Conservation (phyloP, 805 yeast species). For the Candida easanensis region DNA sequence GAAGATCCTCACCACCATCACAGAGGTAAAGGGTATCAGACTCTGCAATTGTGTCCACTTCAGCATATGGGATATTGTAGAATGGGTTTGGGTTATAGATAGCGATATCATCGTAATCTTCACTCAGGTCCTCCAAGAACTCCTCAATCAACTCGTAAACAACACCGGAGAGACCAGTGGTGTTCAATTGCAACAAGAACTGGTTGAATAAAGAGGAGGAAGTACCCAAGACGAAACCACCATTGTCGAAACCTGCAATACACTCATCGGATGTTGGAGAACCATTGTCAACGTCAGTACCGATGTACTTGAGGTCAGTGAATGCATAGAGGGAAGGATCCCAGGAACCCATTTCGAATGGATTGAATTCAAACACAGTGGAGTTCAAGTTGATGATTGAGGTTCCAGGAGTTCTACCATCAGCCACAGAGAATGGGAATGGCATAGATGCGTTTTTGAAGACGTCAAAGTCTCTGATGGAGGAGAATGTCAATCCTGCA, state of each 20-base stretch:
- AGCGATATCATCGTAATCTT: slow-evolving; percentile 65
- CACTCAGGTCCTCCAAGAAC: slow-evolving; percentile 45
- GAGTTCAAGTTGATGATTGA: slow-evolving; percentile 58
- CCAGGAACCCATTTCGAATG: slow-evolving; percentile 85
- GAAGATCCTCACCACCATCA: slow-evolving; percentile 72
- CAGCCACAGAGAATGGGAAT: slow-evolving; percentile 64
- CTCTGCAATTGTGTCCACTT: slow-evolving; percentile 35
- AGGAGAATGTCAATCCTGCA: slow-evolving; percentile 57
- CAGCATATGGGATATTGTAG: slow-evolving; percentile 39
- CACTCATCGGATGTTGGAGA: slow-evolving; percentile 45
- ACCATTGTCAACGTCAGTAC: slow-evolving; percentile 42
- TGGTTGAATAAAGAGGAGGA: slow-evolving; percentile 80
- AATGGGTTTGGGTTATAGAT: slow-evolving; percentile 72
- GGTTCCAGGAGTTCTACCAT: slow-evolving; percentile 66
- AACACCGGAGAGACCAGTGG: slow-evolving; percentile 47
- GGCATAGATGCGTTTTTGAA: slow-evolving; percentile 66
- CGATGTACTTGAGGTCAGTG: slow-evolving; percentile 64
- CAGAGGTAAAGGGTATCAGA: slow-evolving; percentile 49
- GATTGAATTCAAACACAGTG: slow-evolving; percentile 61
- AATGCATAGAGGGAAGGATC: slow-evolving; percentile 71
- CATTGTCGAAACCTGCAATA: slow-evolving; percentile 70
- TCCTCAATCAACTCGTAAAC: slow-evolving; percentile 43
- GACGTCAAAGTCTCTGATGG: slow-evolving; percentile 57
- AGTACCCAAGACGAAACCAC: slow-evolving; percentile 79
- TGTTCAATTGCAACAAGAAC: slow-evolving; percentile 60